Base-by-base conservation (phyloP, 192 early-diverging fungal genomes). In the Dissophora globulifera region DNA sequence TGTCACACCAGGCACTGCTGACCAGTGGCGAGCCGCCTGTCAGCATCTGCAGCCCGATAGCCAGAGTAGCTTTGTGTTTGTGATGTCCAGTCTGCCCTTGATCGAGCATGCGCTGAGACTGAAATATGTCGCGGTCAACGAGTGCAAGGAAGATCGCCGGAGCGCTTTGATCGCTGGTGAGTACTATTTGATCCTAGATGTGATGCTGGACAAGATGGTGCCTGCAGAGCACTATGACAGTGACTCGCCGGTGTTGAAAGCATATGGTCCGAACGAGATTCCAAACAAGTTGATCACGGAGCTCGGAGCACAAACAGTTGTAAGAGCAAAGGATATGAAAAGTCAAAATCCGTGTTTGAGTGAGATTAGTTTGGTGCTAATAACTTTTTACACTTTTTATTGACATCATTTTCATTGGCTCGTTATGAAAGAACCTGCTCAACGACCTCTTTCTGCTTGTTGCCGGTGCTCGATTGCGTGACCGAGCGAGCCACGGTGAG, bases 141-240 rank as follows among this genome's bases (percentile, higher is more conserved):
- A 48, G 8, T 76, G 72, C 40, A 76, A 76, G 26, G 30, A 76
- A 17, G 72, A 76, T 23, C 72, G 72, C 2, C 60, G 27, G 17
- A 26, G 26, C 29, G 72, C 72, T 0, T 50, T 76, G 51, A 50
- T 76, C 26, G 63, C 49, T 23, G 72, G 72, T 4, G 72, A 76
- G 29, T 76, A 76, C 43, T 76, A 76, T 29, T 38, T 76, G 35
- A 76, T 64, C 3, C 15, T 76, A 38, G 72, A 76, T 29, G 64
- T 76, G 19, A 56, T 76, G 7, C 25, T 76, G 31, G 63, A 67
- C 6, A 19, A 25, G 13, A 15, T 48, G 4, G 63, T 76, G 4
- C 72, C 72, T 16, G n/a, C 29, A 38, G 72, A 76, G 13, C 67
- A 55, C 22, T 76, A 46, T 45, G 40, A 56, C 6, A 0, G 47